These are phyloP conservation scores for Cucurbita ficifolia DNA, from an alignment of 306 rosid species.

Conservation along the genomic window DNA sequence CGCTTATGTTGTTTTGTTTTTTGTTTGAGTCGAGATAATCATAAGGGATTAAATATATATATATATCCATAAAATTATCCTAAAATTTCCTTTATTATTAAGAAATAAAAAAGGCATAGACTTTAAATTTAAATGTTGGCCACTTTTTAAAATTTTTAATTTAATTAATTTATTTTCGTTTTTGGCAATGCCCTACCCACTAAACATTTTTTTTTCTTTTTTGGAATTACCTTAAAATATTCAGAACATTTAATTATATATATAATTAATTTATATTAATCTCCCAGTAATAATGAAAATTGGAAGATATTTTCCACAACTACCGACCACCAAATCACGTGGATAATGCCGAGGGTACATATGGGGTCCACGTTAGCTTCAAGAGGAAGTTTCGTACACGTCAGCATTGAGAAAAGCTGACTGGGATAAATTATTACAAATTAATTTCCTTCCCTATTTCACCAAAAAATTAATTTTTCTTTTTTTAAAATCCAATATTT, in stretches of 20 bases:
- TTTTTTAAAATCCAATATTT: too few relatives aligned
- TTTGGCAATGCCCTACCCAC: not conserved
- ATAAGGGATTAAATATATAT: too few relatives aligned
- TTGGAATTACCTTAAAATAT: not conserved
- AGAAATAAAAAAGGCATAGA: not conserved
- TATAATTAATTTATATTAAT: too few relatives aligned
- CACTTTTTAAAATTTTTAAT: too few relatives aligned
- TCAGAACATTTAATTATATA: too few relatives aligned
- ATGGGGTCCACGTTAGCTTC: not conserved
- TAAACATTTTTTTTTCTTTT: not conserved
- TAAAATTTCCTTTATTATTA: not conserved
- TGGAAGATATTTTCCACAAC: not conserved
- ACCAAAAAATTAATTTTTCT: too few relatives aligned
- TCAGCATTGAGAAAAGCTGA: not conserved
- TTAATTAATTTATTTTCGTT: not conserved
- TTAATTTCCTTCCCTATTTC: too few relatives aligned
- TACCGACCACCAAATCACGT: not conserved
- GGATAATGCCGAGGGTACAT: not conserved
- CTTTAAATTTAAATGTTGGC: not conserved
- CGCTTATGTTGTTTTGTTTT: too few relatives aligned
- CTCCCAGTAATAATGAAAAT: not conserved
- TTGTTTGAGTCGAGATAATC: too few relatives aligned
- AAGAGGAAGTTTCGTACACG: not conserved
- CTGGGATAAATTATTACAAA: not conserved
- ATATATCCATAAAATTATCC: too few relatives aligned